phyloP scores from a whole-genome alignment of 2,329 filamentous ascomycete species.

The Gnomoniopsis sp. region DNA sequence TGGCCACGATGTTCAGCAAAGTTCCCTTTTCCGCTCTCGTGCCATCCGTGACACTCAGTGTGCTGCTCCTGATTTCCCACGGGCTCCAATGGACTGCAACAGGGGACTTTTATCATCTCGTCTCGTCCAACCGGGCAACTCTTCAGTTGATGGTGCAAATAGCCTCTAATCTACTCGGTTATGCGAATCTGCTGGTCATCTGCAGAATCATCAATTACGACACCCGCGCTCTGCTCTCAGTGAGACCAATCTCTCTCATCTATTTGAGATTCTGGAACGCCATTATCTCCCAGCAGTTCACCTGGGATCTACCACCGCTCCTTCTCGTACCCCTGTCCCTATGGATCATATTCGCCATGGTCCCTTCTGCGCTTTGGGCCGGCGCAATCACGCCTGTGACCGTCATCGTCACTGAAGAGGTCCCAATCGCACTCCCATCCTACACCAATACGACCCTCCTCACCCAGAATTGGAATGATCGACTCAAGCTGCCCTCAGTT shows the following conservation, averaged over 20 bases:
- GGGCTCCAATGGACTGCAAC: background rate
- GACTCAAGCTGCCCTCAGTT: background rate
- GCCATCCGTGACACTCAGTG: background rate
- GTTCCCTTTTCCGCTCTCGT: too few species aligned
- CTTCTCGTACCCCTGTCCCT: background rate
- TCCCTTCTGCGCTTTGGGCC: conserved; percentile 1
- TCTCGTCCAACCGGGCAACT: background rate
- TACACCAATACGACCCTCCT: background rate
- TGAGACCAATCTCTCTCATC: background rate
- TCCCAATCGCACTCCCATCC: background rate
- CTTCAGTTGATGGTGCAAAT: background rate
- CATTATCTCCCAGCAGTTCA: background rate
- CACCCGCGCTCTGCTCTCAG: background rate
- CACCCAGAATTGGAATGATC: background rate
- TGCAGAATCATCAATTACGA: background rate
- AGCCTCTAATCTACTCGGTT: background rate
- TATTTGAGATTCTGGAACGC: conserved; percentile 1
- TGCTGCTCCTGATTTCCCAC: conserved; percentile 1
- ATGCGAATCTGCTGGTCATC: background rate
- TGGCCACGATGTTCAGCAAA: too few species aligned
- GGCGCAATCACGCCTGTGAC: conserved; percentile 1
- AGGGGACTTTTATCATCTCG: background rate
- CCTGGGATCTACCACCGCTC: background rate
- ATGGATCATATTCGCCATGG: background rate
- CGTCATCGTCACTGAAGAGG: background rate